Evolutionary conservation across 2,329 filamentous ascomycete genomes (phyloP).

Genomic region (Orbilia blumenaviensis): DNA sequence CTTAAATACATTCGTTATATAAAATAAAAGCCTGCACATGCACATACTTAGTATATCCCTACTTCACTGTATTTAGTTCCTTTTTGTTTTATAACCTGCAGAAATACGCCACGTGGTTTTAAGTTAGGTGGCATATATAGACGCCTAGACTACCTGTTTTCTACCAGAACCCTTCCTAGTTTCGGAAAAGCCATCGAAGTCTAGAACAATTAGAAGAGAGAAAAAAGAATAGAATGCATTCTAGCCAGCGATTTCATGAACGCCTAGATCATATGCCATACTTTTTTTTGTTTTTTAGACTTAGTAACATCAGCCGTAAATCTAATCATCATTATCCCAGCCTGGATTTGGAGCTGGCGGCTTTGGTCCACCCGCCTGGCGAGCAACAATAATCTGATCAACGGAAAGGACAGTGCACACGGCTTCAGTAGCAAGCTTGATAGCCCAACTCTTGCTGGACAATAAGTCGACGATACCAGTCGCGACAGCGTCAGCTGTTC

Average conservation of each 20-base stretch:
- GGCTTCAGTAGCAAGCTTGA: constrained; percentile 94
- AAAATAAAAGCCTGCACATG: constrained; percentile 1
- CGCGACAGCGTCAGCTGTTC: constrained; percentile 83
- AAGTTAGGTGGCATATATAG: constrained; percentile 4
- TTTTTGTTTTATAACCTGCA: not conserved
- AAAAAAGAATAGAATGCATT: constrained; percentile 33
- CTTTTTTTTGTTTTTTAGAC: constrained; percentile 27
- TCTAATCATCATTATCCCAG: constrained; percentile 71
- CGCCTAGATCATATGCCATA: constrained; percentile 41
- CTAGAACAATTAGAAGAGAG: not conserved
- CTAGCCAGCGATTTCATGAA: constrained; percentile 37
- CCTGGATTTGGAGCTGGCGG: constrained; percentile 90
- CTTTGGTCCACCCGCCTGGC: constrained; percentile 94
- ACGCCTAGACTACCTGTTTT: not conserved
- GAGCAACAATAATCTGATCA: constrained; percentile 97
- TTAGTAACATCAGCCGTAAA: not conserved
- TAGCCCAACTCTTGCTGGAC: constrained; percentile 93
- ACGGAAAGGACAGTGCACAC: constrained; percentile 93
- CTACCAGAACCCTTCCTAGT: not conserved
- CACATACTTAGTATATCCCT: too few species aligned
- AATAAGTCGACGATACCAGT: constrained; percentile 92
- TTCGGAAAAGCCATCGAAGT: not conserved
- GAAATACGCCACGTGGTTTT: not conserved
- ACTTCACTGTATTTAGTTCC: not conserved
- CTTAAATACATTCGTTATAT: not conserved